Percentiles rank a stretch among this genome's conserved stretches.
Evolutionary conservation across 192 early-diverging fungal genomes (phyloP).

Genomic region (Rhizophagus prolifer): DNA sequence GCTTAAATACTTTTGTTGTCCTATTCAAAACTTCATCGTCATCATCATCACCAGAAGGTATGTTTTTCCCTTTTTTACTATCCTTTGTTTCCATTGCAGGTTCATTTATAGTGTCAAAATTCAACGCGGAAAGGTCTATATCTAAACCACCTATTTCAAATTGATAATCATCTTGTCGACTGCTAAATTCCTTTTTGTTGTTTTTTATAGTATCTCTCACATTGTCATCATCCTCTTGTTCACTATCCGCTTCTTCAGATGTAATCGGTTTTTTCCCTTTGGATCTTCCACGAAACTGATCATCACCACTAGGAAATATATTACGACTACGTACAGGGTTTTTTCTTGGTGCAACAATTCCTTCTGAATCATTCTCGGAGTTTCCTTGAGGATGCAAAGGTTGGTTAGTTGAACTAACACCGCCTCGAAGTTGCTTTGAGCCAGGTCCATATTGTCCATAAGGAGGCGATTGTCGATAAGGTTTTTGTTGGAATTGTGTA

Average conservation of each 20-base stretch:
- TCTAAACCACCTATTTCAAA: not conserved
- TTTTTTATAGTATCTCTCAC: not conserved
- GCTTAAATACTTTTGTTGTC: constrained; percentile 26
- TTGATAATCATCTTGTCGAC: not conserved
- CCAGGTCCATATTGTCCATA: not conserved
- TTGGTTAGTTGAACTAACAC: not conserved
- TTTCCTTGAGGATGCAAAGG: not conserved
- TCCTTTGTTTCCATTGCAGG: not conserved
- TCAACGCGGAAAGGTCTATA: constrained; percentile 3
- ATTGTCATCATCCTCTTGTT: not conserved
- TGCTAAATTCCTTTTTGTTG: not conserved
- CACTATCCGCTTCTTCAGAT: not conserved
- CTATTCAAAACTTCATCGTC: constrained; percentile 11
- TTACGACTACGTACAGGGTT: not conserved
- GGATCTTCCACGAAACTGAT: not conserved
- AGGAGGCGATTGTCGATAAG: not conserved
- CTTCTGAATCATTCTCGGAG: not conserved
- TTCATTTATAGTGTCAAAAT: not conserved
- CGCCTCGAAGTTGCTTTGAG: not conserved
- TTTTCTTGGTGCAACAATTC: not conserved
- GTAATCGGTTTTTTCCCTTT: constrained; percentile 8
- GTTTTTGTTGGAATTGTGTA: not conserved
- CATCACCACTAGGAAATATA: not conserved
- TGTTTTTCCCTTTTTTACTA: not conserved
- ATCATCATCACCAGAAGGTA: not conserved